Conservation (phyloP, 768 basidiomycete species). For the Rickenella mellea region DNA sequence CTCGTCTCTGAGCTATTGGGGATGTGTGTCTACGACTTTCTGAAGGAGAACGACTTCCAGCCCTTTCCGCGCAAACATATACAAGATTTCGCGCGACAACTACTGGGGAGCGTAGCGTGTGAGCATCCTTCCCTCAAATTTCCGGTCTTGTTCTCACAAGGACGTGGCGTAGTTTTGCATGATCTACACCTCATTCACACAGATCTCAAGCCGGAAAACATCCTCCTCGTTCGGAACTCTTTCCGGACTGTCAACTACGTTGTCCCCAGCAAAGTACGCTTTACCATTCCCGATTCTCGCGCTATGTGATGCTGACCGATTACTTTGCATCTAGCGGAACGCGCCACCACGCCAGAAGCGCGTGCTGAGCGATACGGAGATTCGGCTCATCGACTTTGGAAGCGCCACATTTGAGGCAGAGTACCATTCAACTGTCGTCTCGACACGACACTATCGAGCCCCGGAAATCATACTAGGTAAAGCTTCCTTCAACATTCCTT, state of each 20-base stretch:
- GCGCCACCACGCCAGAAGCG: conserved; percentile 60
- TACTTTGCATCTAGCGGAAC: conserved; percentile 34
- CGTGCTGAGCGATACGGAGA: conserved; percentile 79
- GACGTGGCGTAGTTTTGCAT: conserved; percentile 67
- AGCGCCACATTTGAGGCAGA: conserved; percentile 97
- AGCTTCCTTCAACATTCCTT: conserved; percentile 14
- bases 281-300: conserved; percentile 1
- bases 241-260: conserved; percentile 52
- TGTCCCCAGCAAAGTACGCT: conserved; percentile 54
- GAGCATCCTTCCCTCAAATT: conserved; percentile 26
- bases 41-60: conserved; percentile 95
- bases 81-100: conserved; percentile 87
- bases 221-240: conserved; percentile 83
- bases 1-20: conserved; percentile 92
- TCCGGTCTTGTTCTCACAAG: conserved; percentile 10
- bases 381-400: conserved; percentile 96
- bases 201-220: conserved; percentile 98
- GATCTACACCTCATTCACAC: conserved; percentile 89
- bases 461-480: conserved; percentile 97
- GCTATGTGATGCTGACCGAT: conserved; percentile 9
- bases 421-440: conserved; percentile 97
- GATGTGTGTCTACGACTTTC: conserved; percentile 97
- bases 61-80: conserved; percentile 96
- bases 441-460: conserved; percentile 95
- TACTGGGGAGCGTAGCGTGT: conserved; percentile 93